These are phyloP conservation scores for Malus hybrid DNA, from an alignment of 331 rosid species.

Conservation along the genomic window DNA sequence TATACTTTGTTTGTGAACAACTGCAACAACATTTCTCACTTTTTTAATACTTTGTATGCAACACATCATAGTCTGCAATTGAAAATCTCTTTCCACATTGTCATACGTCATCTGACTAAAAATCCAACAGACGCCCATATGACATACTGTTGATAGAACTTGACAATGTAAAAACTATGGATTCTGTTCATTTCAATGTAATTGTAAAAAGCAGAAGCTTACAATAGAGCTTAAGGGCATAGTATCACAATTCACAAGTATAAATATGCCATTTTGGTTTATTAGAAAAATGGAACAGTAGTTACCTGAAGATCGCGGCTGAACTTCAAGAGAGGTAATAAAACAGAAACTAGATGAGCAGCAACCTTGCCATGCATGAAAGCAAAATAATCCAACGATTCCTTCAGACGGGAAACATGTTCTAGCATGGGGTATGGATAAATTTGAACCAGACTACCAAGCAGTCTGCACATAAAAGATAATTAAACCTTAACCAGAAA, in stretches of 20 bases:
- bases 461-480: conserved; percentile 23
- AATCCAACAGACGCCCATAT: not conserved
- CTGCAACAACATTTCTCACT: not conserved
- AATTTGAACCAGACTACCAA: conserved; percentile 19
- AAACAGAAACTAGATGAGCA: conserved; percentile 21
- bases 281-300: not conserved
- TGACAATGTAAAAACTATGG: not conserved
- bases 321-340: conserved; percentile 33
- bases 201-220: not conserved
- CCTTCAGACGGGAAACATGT: conserved; percentile 31
- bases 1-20: not conserved
- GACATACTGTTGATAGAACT: not conserved
- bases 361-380: conserved; percentile 39
- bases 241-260: not conserved
- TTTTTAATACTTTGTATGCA: not conserved
- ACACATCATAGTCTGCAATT: not conserved
- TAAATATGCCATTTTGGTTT: not conserved
- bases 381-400: conserved; percentile 34
- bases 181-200: not conserved
- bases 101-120: not conserved
- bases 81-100: not conserved
- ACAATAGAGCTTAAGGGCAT: not conserved
- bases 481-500: not conserved
- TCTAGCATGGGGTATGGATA: conserved; percentile 28
- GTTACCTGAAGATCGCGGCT: conserved; percentile 34